Evolutionary conservation across 768 basidiomycete genomes (phyloP).

Genomic region (Tylopilus intermedius): DNA sequence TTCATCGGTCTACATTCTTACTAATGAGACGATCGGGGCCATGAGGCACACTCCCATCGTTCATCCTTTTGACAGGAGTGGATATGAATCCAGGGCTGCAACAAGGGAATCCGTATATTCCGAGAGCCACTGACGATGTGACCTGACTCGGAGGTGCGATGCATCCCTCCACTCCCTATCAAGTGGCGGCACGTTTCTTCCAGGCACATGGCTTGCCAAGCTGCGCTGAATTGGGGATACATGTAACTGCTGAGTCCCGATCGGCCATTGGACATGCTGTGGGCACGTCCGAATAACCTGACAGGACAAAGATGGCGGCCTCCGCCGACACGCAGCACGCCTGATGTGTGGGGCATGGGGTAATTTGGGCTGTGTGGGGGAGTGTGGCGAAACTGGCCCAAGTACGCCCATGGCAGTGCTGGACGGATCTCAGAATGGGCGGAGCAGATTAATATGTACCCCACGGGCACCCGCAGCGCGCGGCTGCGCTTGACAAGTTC

Average conservation of each 20-base stretch:
- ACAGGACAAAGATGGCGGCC: constrained; percentile 23
- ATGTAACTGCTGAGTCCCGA: not conserved
- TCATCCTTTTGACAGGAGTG: not conserved
- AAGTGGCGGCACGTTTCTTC: not conserved
- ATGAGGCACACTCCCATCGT: constrained; percentile 9
- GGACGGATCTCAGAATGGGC: constrained; percentile 19
- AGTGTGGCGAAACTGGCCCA: constrained; percentile 6
- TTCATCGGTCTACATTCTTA: constrained; percentile 1
- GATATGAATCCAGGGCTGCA: not conserved
- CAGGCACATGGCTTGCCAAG: constrained; percentile 18
- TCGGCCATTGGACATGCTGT: constrained; percentile 13
- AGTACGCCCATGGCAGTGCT: constrained; percentile 12
- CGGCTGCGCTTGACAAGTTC: constrained; percentile 1
- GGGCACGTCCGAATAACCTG: constrained; percentile 6
- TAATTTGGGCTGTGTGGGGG: constrained; percentile 18
- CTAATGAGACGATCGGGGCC: not conserved
- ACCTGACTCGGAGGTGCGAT: not conserved
- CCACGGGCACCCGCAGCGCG: constrained; percentile 8
- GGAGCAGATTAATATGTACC: constrained; percentile 9
- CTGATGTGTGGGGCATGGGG: constrained; percentile 24
- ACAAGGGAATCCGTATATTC: constrained; percentile 1
- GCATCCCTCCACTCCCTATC: not conserved
- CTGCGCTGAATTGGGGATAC: constrained; percentile 6
- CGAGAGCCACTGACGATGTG: not conserved
- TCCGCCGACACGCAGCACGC: constrained; percentile 19